phyloP scores from a whole-genome alignment of 2,329 filamentous ascomycete genomes.

The Pseudogymnoascus sp. region DNA sequence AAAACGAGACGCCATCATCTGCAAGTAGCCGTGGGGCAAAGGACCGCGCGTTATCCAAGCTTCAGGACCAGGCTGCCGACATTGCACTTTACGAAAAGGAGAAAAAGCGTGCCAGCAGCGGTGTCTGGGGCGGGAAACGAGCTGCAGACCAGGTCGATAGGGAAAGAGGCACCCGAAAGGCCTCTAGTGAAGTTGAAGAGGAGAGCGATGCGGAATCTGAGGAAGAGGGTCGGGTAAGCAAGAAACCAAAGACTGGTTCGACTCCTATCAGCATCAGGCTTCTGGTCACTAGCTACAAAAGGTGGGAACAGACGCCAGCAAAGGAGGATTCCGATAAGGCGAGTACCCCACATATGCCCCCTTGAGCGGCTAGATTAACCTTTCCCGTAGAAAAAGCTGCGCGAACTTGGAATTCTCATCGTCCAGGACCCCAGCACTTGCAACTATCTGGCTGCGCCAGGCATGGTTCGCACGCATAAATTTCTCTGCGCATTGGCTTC shows the following conservation, averaged over 20 bases:
- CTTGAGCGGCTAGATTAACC: conserved; percentile 9
- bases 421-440: conserved; percentile 67
- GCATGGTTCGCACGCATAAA: conserved; percentile 82
- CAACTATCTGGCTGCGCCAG: conserved; percentile 80
- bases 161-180: conserved; percentile 28
- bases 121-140: conserved; percentile 54
- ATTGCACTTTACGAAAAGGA: conserved; percentile 90
- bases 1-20: conserved; percentile 73
- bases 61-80: conserved; percentile 73
- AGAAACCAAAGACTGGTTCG: conserved; percentile 53
- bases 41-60: conserved; percentile 64
- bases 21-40: conserved; percentile 82
- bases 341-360: conserved; percentile 29
- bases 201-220: conserved; percentile 41
- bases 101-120: conserved; percentile 60
- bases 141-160: conserved; percentile 51
- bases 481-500: conserved; percentile 82
- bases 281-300: conserved; percentile 73
- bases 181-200: conserved; percentile 32
- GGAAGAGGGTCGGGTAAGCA: conserved; percentile 43
- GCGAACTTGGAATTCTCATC: conserved; percentile 73
- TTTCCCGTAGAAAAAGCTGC: conserved; percentile 59
- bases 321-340: conserved; percentile 77
- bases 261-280: conserved; percentile 65
- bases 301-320: conserved; percentile 65